A percentile compares a stretch with the other conserved stretches of the same genome.
Evolutionary conservation across 441 rosid genomes (phyloP).

Genomic region (Gossypium davidsonii): DNA sequence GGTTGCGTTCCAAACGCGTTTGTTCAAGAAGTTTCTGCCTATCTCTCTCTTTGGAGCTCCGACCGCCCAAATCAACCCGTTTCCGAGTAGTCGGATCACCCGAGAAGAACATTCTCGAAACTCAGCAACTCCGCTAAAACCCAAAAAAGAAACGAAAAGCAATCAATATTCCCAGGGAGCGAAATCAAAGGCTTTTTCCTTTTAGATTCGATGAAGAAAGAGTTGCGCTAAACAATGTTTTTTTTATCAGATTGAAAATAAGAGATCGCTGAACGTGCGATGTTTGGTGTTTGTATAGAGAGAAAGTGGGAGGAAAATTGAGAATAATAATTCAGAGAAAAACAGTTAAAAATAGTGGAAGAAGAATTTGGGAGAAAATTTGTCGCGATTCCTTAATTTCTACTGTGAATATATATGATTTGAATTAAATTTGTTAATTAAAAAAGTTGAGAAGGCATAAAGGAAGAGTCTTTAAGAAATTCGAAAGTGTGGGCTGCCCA

Average conservation of each 20-base stretch:
- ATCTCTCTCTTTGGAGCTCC: slow-evolving; percentile 93
- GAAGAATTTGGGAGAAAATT: not conserved
- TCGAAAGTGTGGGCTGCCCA: too few relatives aligned
- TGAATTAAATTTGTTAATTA: too few relatives aligned
- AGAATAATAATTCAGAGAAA: not conserved
- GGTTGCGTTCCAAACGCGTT: slow-evolving; percentile 84
- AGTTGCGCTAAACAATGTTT: slow-evolving; percentile 3
- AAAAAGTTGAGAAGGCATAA: too few relatives aligned
- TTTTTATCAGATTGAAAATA: not conserved
- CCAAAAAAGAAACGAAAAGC: not conserved
- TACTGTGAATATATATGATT: too few relatives aligned
- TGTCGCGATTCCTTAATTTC: not conserved
- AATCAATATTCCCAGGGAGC: not conserved
- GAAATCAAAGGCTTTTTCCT: not conserved
- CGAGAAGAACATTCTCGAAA: slow-evolving; percentile 58
- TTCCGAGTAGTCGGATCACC: slow-evolving; percentile 92
- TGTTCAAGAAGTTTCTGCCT: slow-evolving; percentile 91
- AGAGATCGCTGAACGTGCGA: not conserved
- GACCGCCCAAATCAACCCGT: slow-evolving; percentile 96
- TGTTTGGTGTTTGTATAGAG: slow-evolving; percentile 6
- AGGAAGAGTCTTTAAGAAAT: too few relatives aligned
- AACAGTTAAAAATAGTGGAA: not conserved
- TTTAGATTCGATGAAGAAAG: not conserved
- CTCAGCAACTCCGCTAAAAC: slow-evolving; percentile 14
- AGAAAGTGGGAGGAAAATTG: slow-evolving; percentile 11